A percentile compares a stretch with the other conserved stretches of the same genome.
These are phyloP conservation scores for Senecio squalidus DNA, from an alignment of 140 eudicot species.

Conservation along the genomic window DNA sequence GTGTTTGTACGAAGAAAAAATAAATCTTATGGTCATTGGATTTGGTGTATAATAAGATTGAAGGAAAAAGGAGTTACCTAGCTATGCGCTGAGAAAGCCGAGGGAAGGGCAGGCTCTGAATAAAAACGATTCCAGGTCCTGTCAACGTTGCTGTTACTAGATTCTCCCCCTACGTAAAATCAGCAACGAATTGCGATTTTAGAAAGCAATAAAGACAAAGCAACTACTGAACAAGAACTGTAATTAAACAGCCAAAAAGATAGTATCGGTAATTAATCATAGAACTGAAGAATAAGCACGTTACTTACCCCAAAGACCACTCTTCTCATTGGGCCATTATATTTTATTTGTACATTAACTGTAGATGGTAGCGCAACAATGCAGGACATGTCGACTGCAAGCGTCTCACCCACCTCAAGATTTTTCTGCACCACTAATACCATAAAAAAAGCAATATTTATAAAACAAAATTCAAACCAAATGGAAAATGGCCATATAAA, in stretches of 20 bases:
- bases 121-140: slow-evolving; percentile 95
- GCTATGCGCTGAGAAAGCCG: slow-evolving; percentile 96
- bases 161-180: slow-evolving; percentile 62
- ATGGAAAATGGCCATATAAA: neutral
- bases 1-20: no score
- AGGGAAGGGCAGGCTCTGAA: slow-evolving; percentile 93
- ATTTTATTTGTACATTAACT: slow-evolving; percentile 65
- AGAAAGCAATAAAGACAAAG: slow-evolving; percentile 6
- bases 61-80: slow-evolving; percentile 38
- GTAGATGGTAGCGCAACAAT: slow-evolving; percentile 70
- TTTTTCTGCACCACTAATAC: slow-evolving; percentile 91
- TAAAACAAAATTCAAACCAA: neutral
- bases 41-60: neutral
- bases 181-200: neutral
- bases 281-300: slow-evolving; percentile 4
- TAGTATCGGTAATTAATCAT: neutral
- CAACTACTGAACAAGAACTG: neutral
- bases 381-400: slow-evolving; percentile 80
- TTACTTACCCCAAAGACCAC: slow-evolving; percentile 90
- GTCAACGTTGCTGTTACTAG: slow-evolving; percentile 76
- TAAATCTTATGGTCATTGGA: neutral
- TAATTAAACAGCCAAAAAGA: neutral
- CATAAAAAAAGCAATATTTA: slow-evolving; percentile 5
- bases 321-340: slow-evolving; percentile 87
- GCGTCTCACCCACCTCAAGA: slow-evolving; percentile 95